Conservation (phyloP, 768 basidiomycete genomes). For the Hysterangium stoloniferum region DNA sequence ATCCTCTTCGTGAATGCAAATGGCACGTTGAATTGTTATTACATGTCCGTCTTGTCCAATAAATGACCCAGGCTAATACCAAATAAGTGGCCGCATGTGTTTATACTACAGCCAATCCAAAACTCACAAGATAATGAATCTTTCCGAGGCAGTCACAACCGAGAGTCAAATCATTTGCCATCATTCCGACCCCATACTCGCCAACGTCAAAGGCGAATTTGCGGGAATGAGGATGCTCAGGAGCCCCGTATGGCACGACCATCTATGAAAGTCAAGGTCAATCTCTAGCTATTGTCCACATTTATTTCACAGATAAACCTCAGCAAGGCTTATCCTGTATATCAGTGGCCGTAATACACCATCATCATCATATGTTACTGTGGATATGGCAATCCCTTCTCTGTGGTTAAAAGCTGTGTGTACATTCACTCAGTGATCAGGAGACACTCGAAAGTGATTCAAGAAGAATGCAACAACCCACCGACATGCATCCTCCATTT, state of each 20-base stretch:
- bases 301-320: neutral
- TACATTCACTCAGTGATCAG: neutral
- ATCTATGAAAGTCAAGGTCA: neutral
- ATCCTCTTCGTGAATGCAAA: slow-evolving; percentile 94
- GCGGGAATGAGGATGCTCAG: slow-evolving; percentile 4
- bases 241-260: slow-evolving; percentile 7
- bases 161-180: slow-evolving; percentile 82
- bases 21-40: slow-evolving; percentile 70
- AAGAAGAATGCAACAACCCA: slow-evolving; percentile 21
- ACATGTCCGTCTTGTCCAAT: slow-evolving; percentile 68
- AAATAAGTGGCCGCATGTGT: neutral
- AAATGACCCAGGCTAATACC: slow-evolving; percentile 55
- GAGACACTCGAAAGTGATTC: neutral
- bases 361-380: slow-evolving; percentile 80
- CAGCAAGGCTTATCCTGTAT: slow-evolving; percentile 70
- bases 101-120: neutral
- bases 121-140: slow-evolving; percentile 73
- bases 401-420: slow-evolving; percentile 59
- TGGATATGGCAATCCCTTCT: slow-evolving; percentile 77
- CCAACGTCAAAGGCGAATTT: slow-evolving; percentile 29
- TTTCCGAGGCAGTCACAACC: slow-evolving; percentile 87
- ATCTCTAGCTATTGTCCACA: neutral
- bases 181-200: slow-evolving; percentile 89
- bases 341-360: slow-evolving; percentile 78
- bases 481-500: slow-evolving; percentile 95